Evolutionary conservation across 177 flowering plant genomes (phyloP), one percentile per base, ranked within the genome.

Genomic region (Vitis hybrid): DNA sequence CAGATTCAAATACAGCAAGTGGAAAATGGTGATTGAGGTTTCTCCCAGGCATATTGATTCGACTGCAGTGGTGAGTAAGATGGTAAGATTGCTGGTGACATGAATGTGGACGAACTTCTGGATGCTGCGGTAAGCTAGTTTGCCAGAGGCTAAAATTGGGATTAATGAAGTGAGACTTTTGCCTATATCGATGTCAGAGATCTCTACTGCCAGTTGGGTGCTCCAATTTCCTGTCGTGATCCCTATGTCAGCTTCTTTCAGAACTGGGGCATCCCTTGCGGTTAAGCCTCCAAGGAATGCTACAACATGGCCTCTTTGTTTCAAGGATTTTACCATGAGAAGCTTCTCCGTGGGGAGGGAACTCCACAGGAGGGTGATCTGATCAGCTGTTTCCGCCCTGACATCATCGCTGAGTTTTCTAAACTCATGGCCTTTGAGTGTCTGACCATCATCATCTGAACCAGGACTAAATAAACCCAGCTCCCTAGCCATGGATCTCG

Each of bases 211-310:
- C 35, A 61, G 18, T 64, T 64, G 61, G 11, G 64, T 65, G 64
- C 71, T 48, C 8, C 11, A 2, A n/a, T n/a, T 30, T 1, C 27
- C 61, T 9, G 48, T 13, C 2, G 27, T 14, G 24, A 71, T 54
- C 12, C 64, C 74, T 9, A 75, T 50, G 49, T 75, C 78, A 3
- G 78, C 74, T 70, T 71, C 65, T 62, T 53, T 60, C 12, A 75
- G 17, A 56, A 71, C 4, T 3, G 58, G 59, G 17, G 60, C 9
- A 32, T 70, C 74, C 7, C 68, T 62, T 24, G n/a, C 13, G 1
- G 62, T 35, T 35, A 30, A 17, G 24, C 71, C 57, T 51, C 78
- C 74, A 14, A n/a, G 1, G 20, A 71, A 58, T 2, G 74, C 74
- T 57, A 71, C 78, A 5, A 48, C 17, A 17, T 71, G 64, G 11